Percentiles rank a stretch among this genome's conserved stretches.
Conservation (phyloP, 768 basidiomycete genomes). For the Pleurotus cornucopiae region DNA sequence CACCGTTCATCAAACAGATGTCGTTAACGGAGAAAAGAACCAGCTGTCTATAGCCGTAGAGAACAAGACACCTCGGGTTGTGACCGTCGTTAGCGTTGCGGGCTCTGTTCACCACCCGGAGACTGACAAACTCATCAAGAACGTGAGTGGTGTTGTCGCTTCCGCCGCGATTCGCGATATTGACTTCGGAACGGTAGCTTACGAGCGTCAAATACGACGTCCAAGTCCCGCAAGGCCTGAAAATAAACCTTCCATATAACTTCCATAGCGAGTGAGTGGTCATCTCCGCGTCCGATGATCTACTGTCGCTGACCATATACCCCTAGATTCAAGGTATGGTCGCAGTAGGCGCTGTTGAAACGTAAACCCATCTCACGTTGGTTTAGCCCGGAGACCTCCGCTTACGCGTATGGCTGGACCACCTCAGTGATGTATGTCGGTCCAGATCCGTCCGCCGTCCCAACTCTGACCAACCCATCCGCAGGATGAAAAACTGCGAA, state of each 20-base stretch:
- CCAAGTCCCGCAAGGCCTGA: slow-evolving; percentile 49
- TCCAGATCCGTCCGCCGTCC: not conserved
- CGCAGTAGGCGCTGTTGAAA: not conserved
- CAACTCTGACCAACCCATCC: not conserved
- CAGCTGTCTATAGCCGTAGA: slow-evolving; percentile 60
- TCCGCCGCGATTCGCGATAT: not conserved
- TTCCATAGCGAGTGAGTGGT: slow-evolving; percentile 79
- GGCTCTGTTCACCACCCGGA: slow-evolving; percentile 69
- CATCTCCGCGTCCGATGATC: not conserved
- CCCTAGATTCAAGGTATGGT: slow-evolving; percentile 56
- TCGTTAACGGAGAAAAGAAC: slow-evolving; percentile 83
- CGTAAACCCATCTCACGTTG: not conserved
- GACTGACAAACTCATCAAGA: slow-evolving; percentile 62
- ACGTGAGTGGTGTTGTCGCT: slow-evolving; percentile 36
- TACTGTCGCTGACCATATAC: slow-evolving; percentile 12
- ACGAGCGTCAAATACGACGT: slow-evolving; percentile 51
- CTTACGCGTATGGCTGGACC: slow-evolving; percentile 75
- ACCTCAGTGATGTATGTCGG: slow-evolving; percentile 51
- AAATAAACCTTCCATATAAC: slow-evolving; percentile 62
- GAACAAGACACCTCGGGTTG: slow-evolving; percentile 71
- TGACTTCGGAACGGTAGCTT: slow-evolving; percentile 35
- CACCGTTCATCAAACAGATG: slow-evolving; percentile 39
- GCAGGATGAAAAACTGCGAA: slow-evolving; percentile 56
- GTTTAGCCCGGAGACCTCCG: slow-evolving; percentile 70
- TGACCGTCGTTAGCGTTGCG: slow-evolving; percentile 60